These are phyloP conservation scores for Peterozyma toletana DNA, from an alignment of 805 yeast genomes.

Conservation along the genomic window DNA sequence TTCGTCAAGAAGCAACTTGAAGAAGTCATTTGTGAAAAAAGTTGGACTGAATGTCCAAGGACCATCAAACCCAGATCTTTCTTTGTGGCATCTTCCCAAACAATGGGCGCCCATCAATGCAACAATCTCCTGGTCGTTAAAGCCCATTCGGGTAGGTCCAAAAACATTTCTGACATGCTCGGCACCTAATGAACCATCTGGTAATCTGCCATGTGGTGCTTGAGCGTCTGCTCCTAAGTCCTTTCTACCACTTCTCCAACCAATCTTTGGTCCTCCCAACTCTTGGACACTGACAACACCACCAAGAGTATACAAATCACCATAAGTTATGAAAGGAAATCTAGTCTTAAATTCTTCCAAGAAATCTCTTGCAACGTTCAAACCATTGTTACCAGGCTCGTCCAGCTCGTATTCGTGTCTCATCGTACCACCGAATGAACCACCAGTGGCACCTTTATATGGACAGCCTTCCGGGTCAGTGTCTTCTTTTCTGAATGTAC, in stretches of 20 bases:
- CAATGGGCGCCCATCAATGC: slow-evolving; percentile 41
- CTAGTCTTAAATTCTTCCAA: slow-evolving; percentile 45
- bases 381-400: slow-evolving; percentile 45
- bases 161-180: slow-evolving; percentile 39
- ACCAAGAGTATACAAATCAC: slow-evolving; percentile 69
- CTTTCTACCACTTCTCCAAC: slow-evolving; percentile 47
- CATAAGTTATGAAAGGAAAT: slow-evolving; percentile 56
- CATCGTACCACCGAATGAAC: slow-evolving; percentile 52
- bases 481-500: slow-evolving; percentile 34
- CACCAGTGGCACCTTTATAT: slow-evolving; percentile 30
- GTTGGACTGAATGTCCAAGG: slow-evolving; percentile 87
- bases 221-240: slow-evolving; percentile 25
- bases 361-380: slow-evolving; percentile 46
- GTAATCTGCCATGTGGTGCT: slow-evolving; percentile 44
- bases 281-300: slow-evolving; percentile 60
- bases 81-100: slow-evolving; percentile 39
- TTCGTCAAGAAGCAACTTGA: slow-evolving; percentile 41
- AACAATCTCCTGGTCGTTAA: slow-evolving; percentile 39
- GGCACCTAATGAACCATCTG: slow-evolving; percentile 39
- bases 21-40: slow-evolving; percentile 69
- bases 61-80: slow-evolving; percentile 75
- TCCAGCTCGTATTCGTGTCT: slow-evolving; percentile 39
- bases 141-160: slow-evolving; percentile 31
- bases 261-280: slow-evolving; percentile 56
- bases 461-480: slow-evolving; percentile 13